These are phyloP conservation scores for Alternaria dauci DNA, from an alignment of 2,329 filamentous ascomycete genomes.

Conservation along the genomic window DNA sequence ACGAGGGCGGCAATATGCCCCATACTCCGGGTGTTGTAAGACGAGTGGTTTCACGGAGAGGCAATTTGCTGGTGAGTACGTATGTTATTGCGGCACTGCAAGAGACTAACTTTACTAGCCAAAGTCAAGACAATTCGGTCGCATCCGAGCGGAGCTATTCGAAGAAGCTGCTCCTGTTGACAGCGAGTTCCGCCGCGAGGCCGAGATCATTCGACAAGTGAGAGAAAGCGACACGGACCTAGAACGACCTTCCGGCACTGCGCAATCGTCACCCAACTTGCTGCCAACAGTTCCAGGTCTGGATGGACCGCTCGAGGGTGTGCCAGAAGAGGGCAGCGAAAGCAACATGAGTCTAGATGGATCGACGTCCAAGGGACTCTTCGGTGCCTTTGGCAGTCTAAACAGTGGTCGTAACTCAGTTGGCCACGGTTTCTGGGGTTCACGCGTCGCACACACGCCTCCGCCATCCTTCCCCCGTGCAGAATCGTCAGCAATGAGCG, in stretches of 20 bases:
- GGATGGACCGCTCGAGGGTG: slow-evolving; percentile 70
- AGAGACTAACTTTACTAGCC: slow-evolving; percentile 64
- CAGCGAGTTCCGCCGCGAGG: slow-evolving; percentile 86
- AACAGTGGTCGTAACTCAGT: slow-evolving; percentile 79
- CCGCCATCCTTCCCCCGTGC: slow-evolving; percentile 66
- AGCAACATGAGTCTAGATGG: slow-evolving; percentile 66
- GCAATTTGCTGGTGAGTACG: slow-evolving; percentile 80
- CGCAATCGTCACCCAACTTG: slow-evolving; percentile 74
- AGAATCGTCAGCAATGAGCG: slow-evolving; percentile 64
- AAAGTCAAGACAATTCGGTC: slow-evolving; percentile 94
- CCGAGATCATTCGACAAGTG: slow-evolving; percentile 94
- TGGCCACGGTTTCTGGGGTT: slow-evolving; percentile 80
- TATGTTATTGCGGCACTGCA: neutral
- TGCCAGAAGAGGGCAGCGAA: slow-evolving; percentile 67
- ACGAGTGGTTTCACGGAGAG: slow-evolving; percentile 82
- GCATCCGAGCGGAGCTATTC: slow-evolving; percentile 86
- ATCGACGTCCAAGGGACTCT: slow-evolving; percentile 55
- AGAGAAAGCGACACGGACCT: slow-evolving; percentile 83
- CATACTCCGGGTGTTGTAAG: slow-evolving; percentile 78
- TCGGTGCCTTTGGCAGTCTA: slow-evolving; percentile 78
- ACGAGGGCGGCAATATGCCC: slow-evolving; percentile 63
- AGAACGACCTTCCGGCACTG: slow-evolving; percentile 61
- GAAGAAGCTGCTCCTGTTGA: slow-evolving; percentile 91
- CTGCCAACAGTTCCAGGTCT: slow-evolving; percentile 64
- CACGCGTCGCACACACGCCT: slow-evolving; percentile 67